phyloP scores from a whole-genome alignment of 352 stramenopile genomes.

The Globisporangium radiosum region DNA sequence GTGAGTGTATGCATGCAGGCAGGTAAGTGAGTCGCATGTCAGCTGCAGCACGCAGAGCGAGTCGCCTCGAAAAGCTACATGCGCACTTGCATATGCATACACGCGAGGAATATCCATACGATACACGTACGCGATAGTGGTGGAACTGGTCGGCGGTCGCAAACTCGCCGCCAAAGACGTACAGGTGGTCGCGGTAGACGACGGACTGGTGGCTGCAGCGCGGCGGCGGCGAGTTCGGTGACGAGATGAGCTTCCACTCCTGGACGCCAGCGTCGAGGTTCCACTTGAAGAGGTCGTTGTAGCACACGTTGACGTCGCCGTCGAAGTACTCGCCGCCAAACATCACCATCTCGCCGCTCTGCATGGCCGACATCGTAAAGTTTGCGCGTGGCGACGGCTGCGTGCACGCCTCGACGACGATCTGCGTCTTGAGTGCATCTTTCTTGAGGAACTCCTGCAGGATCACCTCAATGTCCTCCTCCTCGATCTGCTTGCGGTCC shows the following conservation, averaged over 20 bases:
- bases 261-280: constrained; percentile 68
- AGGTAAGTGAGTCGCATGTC: not conserved
- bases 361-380: constrained; percentile 70
- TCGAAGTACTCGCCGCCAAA: constrained; percentile 99
- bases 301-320: constrained; percentile 93
- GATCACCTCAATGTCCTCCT: constrained; percentile 80
- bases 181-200: constrained; percentile 93
- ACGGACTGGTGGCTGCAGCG: constrained; percentile 94
- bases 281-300: constrained; percentile 95
- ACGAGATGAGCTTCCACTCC: constrained; percentile 87
- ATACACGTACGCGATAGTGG: constrained; percentile 85
- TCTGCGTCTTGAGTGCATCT: constrained; percentile 60
- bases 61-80: too few species aligned
- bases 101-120: too few species aligned
- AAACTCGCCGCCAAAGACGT: constrained; percentile 97
- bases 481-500: constrained; percentile 65
- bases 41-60: too few species aligned
- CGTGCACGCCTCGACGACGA: constrained; percentile 37
- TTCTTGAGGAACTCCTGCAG: constrained; percentile 77
- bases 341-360: constrained; percentile 80
- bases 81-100: too few species aligned
- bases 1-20: too few species aligned
- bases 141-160: constrained; percentile 96
- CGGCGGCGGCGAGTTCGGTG: constrained; percentile 81
- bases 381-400: constrained; percentile 72